Evolutionary conservation across 1,284 basidiomycete genomes (phyloP).

Genomic region (Cryptococcus hybrid): DNA sequence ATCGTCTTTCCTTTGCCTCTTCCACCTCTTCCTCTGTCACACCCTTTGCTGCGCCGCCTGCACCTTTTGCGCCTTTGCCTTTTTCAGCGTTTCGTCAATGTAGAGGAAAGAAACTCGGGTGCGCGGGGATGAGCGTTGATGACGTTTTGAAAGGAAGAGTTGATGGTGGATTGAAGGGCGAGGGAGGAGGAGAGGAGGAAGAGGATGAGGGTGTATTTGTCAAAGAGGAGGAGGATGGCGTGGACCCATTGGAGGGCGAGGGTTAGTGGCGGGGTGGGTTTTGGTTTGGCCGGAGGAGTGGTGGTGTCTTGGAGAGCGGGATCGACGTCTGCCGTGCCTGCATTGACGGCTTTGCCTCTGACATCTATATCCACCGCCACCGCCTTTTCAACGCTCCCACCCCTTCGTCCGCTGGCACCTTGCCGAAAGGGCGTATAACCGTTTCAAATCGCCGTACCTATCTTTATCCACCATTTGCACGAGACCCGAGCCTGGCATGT

Average conservation of each 20-base stretch:
- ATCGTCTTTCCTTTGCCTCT: slow-evolving; percentile 89
- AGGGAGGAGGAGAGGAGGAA: slow-evolving; percentile 67
- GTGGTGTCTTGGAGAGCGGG: no score
- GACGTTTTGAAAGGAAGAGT: slow-evolving; percentile 91
- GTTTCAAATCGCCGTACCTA: slow-evolving; percentile 71
- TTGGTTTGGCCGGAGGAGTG: slow-evolving; percentile 9
- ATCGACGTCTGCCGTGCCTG: slow-evolving; percentile 46
- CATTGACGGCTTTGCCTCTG: slow-evolving; percentile 80
- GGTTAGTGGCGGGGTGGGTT: slow-evolving; percentile 23
- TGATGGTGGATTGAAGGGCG: slow-evolving; percentile 77
- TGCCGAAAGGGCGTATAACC: slow-evolving; percentile 77
- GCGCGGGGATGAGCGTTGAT: slow-evolving; percentile 86
- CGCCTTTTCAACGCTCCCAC: slow-evolving; percentile 64
- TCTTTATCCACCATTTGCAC: slow-evolving; percentile 83
- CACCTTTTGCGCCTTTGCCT: slow-evolving; percentile 51
- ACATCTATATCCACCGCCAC: slow-evolving; percentile 73
- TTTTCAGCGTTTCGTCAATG: slow-evolving; percentile 97
- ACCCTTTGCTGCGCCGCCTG: no score
- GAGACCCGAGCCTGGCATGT: slow-evolving; percentile 81
- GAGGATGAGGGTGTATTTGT: slow-evolving; percentile 81
- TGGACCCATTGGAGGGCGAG: slow-evolving; percentile 83
- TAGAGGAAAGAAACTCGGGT: slow-evolving; percentile 96
- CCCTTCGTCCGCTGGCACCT: slow-evolving; percentile 64
- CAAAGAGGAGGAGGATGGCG: slow-evolving; percentile 85
- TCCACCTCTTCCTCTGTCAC: slow-evolving; percentile 66